Evolutionary conservation across 306 rosid genomes (phyloP).

Genomic region (Sindora glabra): DNA sequence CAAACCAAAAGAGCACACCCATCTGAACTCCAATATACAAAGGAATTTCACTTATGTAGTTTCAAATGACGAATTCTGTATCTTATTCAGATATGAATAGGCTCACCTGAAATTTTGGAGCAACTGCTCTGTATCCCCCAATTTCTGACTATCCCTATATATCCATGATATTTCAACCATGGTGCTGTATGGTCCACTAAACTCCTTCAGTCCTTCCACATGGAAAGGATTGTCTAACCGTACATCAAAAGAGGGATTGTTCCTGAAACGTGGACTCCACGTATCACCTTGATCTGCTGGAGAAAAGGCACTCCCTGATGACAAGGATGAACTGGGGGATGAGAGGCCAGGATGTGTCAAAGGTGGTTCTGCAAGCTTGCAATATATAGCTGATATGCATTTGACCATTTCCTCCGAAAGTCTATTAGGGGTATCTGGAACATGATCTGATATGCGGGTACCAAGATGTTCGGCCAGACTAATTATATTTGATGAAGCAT

Average conservation of each 20-base stretch:
- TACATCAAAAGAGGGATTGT: conserved; percentile 66
- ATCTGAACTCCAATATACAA: conserved; percentile 1
- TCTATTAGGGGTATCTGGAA: conserved; percentile 60
- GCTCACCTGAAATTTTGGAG: conserved; percentile 85
- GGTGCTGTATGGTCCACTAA: conserved; percentile 96
- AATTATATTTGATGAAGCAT: conserved; percentile 55
- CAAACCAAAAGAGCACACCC: conserved; percentile 10
- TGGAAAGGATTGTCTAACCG: conserved; percentile 80
- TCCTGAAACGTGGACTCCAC: conserved; percentile 80
- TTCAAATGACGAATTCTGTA: no score
- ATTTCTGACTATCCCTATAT: conserved; percentile 65
- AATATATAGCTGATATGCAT: conserved; percentile 83
- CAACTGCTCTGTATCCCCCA: conserved; percentile 56
- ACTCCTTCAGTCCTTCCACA: conserved; percentile 87
- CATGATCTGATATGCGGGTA: conserved; percentile 71
- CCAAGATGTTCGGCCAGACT: conserved; percentile 98
- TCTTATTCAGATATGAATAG: neutral
- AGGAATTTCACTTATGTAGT: neutral
- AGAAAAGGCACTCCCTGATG: conserved; percentile 69
- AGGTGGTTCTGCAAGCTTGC: conserved; percentile 91
- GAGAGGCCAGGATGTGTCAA: conserved; percentile 57
- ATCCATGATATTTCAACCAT: conserved; percentile 97
- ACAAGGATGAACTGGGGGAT: conserved; percentile 79
- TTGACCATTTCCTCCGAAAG: conserved; percentile 93
- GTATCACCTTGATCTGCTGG: conserved; percentile 63